Conservation (phyloP, 2,329 filamentous ascomycete species). For the Diaporthe australafricana region DNA sequence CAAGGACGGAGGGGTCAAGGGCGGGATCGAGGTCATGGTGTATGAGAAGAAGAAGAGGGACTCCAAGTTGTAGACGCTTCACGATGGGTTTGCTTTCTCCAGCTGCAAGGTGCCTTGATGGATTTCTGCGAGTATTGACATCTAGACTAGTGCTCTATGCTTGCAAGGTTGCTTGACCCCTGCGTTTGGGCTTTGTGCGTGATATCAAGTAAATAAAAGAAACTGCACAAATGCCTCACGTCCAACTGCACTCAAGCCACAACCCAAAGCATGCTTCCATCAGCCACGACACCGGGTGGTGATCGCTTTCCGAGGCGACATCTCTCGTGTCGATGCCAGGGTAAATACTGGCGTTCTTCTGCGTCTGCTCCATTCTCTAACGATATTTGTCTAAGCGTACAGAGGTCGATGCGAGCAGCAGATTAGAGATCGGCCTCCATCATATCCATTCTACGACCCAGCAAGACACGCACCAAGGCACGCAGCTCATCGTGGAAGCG, state of each 20-base stretch:
- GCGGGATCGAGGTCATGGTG: constrained; percentile 50
- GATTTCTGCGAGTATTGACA: background rate
- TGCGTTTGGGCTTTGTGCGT: background rate
- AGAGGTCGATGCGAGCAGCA: too few relatives aligned
- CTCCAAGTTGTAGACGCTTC: constrained; percentile 63
- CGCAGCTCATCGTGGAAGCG: too few relatives aligned
- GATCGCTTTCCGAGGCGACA: too few relatives aligned
- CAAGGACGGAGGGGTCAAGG: constrained; percentile 50
- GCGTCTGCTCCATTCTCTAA: background rate
- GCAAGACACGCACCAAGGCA: background rate
- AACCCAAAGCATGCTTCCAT: background rate
- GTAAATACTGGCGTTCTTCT: background rate
- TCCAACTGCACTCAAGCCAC: background rate
- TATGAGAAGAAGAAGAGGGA: constrained; percentile 67
- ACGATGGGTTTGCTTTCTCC: background rate
- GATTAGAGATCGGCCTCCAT: too few relatives aligned
- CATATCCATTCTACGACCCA: too few relatives aligned
- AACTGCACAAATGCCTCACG: background rate
- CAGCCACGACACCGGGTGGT: background rate
- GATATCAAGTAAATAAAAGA: background rate
- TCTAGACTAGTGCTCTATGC: background rate
- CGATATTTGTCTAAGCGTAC: background rate
- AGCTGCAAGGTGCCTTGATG: background rate
- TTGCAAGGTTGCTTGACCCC: background rate
- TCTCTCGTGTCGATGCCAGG: background rate